Evolutionary conservation across 2,329 filamentous ascomycete genomes (phyloP), one percentile per base, ranked within the genome.

Genomic region (Fusarium dimerum): DNA sequence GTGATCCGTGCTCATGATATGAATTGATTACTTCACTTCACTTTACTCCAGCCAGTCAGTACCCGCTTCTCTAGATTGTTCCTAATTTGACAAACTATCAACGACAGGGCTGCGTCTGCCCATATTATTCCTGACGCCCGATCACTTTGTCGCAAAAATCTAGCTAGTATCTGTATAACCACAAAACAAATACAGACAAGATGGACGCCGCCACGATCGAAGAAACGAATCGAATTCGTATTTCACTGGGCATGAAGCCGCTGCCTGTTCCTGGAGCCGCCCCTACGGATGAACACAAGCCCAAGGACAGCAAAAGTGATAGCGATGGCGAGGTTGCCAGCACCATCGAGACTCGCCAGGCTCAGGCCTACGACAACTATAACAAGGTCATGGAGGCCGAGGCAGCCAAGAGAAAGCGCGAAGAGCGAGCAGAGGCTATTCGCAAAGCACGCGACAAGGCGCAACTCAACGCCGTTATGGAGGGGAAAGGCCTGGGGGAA

Each of bases 141-240:
- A 49, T 45, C 43, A 32, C 18, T 48, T 43, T 43, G 18, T 45
- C 44, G 38, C 34, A 36, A 36, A 36, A 4, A 26, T 26, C 32
- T 15, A 48, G 48, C 46, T 40, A 30, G 26, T 5, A 39, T 41
- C 6, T 11, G 38, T 38, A 43, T 40, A 30, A 32, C 18, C 40
- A 43, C 50, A 49, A 38, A 40, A 45, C 32, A 36, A 41, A 40
- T 47, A 45, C 47, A 45, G 53, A 44, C 63, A 74, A 62, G 43
- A 85, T 85, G 77, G 84, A 87, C 70, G 78, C 85, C 64, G 84
- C 90, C 42, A 87, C 89, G 29, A 92, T 97, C 68, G 90, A 95
- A 73, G 92, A 97, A 80, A 91, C 90, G 61, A 97, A 97, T 77
- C 89, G 92, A 68, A 88, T 97, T 67, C 91, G 93, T 66, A 80